Evolutionary conservation across 2,329 filamentous ascomycete genomes (phyloP).

Genomic region (Blastomyces gilchristii): DNA sequence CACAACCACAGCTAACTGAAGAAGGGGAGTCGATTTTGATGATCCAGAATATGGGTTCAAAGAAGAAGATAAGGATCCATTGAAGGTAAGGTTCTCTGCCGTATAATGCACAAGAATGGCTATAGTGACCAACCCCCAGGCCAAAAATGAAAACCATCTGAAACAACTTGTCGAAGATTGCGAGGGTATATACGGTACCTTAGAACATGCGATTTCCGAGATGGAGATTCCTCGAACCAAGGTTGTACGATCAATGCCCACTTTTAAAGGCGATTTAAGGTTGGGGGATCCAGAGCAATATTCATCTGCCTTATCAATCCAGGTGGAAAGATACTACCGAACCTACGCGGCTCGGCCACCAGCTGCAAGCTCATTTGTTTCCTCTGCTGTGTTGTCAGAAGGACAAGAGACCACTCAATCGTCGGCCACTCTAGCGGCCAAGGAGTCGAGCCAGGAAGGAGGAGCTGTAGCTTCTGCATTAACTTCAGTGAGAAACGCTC

Average conservation of each 20-base stretch:
- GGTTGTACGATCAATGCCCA: constrained; percentile 60
- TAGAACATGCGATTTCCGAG: constrained; percentile 74
- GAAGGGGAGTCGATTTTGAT: constrained; percentile 84
- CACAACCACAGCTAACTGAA: constrained; percentile 19
- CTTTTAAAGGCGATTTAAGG: constrained; percentile 68
- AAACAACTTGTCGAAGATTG: constrained; percentile 57
- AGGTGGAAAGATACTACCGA: constrained; percentile 83
- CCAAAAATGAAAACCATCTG: constrained; percentile 62
- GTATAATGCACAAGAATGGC: not conserved
- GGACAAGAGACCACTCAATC: constrained; percentile 46
- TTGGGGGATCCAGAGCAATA: constrained; percentile 68
- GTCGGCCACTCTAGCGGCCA: constrained; percentile 38
- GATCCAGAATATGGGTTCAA: constrained; percentile 82
- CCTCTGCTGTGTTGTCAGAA: constrained; percentile 36
- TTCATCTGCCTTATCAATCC: constrained; percentile 65
- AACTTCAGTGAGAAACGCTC: constrained; percentile 62
- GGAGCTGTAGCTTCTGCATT: constrained; percentile 43
- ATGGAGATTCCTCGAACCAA: constrained; percentile 70
- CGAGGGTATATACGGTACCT: constrained; percentile 66
- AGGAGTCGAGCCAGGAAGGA: constrained; percentile 19
- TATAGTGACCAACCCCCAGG: constrained; percentile 30
- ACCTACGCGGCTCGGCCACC: constrained; percentile 66
- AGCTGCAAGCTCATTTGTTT: constrained; percentile 66
- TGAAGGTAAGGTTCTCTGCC: constrained; percentile 48
- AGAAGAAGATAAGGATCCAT: constrained; percentile 68